Base-by-base conservation (phyloP, 148 eudicot genomes). In the Cornus kousa region DNA sequence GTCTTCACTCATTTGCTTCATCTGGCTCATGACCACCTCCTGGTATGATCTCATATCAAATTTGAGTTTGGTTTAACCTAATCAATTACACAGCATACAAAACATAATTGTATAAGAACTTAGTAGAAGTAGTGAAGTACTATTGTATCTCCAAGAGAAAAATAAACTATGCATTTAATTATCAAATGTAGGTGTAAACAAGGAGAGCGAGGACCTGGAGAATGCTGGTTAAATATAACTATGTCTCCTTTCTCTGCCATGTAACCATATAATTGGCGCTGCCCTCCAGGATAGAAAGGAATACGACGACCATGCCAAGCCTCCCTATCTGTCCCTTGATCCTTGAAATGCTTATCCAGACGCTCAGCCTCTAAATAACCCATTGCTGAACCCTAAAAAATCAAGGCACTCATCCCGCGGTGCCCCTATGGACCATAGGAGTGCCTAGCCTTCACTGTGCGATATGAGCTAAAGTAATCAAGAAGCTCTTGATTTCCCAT, bases 401-500 rank as follows among this genome's bases (percentile, higher is more conserved):
- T 88, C 46, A 94, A 60, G 2, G 89, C 67, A 78, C 95, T 89
- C 68, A 91, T 82, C 23, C 93, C 98, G 5, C 91, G 90, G 73
- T 94, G 97, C 31, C 98, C 98, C 77, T 80, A 86, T 68, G 95
- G 97, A 19, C 98, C 97, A 75, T 94, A 94, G 4, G 97, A 87
- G 59, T 89, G 94, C n/a, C 91, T 86, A 5, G 94, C 87, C 76
- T 81, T 90, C 24, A 67, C 79, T 3, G 93, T 92, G 53, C 80
- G 72, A 83, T 88, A 92, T 13, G 71, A 74, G 70, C 81, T 77
- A 78, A 94, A 94, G 76, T 77, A 83, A 19, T 86, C 91, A 1
- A 92, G 89, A 67, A 94, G 94, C 86, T 94, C 98, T 22, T 88
- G 92, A 57, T 89, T 89, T 37, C 98, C 97, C 97, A 94, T 94